Evolutionary conservation across 2,329 filamentous ascomycete genomes (phyloP).

Genomic region (Hymenoscyphus fraxineus): DNA sequence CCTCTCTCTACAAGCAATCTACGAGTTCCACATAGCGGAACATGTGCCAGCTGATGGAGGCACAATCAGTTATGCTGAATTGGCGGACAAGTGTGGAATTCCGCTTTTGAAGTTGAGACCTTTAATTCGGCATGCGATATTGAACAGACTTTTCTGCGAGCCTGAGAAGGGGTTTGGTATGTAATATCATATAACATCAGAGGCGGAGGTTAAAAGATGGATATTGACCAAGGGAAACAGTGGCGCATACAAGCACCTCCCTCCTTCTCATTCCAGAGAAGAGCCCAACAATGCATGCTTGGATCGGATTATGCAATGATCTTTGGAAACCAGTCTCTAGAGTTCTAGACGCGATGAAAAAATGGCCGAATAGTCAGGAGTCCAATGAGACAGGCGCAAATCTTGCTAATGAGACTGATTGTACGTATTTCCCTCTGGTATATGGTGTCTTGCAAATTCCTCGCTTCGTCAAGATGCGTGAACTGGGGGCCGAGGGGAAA

Average conservation of each 20-base stretch:
- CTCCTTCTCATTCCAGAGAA: conserved; percentile 40
- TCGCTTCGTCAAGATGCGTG: background rate
- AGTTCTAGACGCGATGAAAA: conserved; percentile 34
- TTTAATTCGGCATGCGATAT: conserved; percentile 52
- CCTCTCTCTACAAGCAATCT: conserved; percentile 13
- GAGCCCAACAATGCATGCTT: conserved; percentile 7
- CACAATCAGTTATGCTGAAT: conserved; percentile 41
- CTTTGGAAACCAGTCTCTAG: conserved; percentile 32
- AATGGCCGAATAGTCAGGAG: conserved; percentile 33
- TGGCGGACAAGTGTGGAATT: conserved; percentile 32
- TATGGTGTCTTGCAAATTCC: background rate
- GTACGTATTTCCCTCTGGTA: background rate
- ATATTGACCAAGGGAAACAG: conserved; percentile 12
- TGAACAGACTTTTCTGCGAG: conserved; percentile 46
- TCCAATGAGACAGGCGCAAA: conserved; percentile 34
- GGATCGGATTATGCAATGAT: background rate
- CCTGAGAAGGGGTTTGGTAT: conserved; percentile 32
- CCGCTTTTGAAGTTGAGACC: conserved; percentile 42
- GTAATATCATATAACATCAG: background rate
- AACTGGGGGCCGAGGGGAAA: too few relatives aligned
- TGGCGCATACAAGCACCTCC: conserved; percentile 38
- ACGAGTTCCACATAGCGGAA: conserved; percentile 19
- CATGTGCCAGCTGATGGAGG: conserved; percentile 45
- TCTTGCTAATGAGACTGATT: conserved; percentile 21
- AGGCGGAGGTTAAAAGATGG: background rate